phyloP scores from a whole-genome alignment of 2,329 filamentous ascomycete species.

The Calonectria pseudoreteaudii region DNA sequence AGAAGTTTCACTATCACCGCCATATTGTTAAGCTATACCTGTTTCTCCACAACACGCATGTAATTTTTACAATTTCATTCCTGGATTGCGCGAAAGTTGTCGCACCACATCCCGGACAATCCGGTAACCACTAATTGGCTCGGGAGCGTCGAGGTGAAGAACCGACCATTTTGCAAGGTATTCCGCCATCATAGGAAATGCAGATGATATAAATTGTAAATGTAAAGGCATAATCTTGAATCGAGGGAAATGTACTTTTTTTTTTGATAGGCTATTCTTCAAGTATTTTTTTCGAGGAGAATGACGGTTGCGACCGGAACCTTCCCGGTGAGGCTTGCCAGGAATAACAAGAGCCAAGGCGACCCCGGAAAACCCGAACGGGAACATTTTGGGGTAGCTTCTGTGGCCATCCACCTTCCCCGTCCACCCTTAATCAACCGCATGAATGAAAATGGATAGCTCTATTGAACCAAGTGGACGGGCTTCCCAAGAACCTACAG shows the following conservation, averaged over 20 bases:
- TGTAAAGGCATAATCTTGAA: too few species aligned
- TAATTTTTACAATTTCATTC: neutral
- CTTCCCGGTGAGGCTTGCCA: neutral
- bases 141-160: too few species aligned
- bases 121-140: neutral
- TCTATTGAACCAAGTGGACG: neutral
- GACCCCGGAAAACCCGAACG: neutral
- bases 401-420: neutral
- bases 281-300: neutral
- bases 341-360: neutral
- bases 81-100: neutral
- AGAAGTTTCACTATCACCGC: too few species aligned
- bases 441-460: neutral
- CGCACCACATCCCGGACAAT: neutral
- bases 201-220: neutral
- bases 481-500: neutral
- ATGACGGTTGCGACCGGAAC: neutral
- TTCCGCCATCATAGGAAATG: neutral
- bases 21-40: too few species aligned
- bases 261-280: too few species aligned
- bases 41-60: too few species aligned
- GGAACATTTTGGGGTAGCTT: neutral
- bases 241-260: too few species aligned
- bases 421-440: neutral
- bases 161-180: neutral